These are phyloP conservation scores for Breviolum minutum DNA, from an alignment of 73 alveolate species.

Conservation along the genomic window DNA sequence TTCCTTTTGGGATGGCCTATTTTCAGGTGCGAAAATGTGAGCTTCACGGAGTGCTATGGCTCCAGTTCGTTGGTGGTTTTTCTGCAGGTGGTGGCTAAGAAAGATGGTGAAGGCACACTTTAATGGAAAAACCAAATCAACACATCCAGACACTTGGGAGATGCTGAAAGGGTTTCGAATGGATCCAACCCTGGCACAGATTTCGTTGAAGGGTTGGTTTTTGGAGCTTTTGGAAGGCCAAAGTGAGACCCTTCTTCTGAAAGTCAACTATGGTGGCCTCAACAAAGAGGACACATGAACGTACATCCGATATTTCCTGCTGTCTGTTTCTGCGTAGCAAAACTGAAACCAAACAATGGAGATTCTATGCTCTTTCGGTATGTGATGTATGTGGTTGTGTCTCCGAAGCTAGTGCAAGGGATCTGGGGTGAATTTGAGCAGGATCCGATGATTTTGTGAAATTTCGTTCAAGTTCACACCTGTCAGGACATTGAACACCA, in stretches of 20 bases:
- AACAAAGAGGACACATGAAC: constrained; percentile 33
- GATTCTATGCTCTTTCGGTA: background rate
- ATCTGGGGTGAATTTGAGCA: background rate
- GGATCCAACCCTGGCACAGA: too few relatives aligned
- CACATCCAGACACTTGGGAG: background rate
- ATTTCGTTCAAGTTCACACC: background rate
- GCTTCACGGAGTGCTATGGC: background rate
- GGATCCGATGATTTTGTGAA: too few relatives aligned
- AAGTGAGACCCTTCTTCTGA: constrained; percentile 13
- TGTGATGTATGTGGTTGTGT: too few relatives aligned
- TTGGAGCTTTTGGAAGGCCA: background rate
- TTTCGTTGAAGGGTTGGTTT: too few relatives aligned
- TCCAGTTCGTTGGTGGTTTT: background rate
- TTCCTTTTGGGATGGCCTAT: too few relatives aligned
- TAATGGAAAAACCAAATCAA: background rate
- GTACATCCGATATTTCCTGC: background rate
- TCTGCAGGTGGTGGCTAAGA: constrained; percentile 48
- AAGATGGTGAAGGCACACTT: constrained; percentile 8
- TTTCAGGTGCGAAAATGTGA: too few relatives aligned
- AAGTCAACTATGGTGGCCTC: constrained; percentile 76
- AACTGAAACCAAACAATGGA: background rate
- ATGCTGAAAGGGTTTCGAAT: background rate
- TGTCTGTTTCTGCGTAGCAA: background rate
- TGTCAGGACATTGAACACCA: constrained; percentile 86
- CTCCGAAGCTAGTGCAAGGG: background rate